Percentiles rank a stretch among this genome's conserved stretches.
These are phyloP conservation scores for Xylogone sp. DNA, from an alignment of 2,329 filamentous ascomycete species.

Conservation along the genomic window DNA sequence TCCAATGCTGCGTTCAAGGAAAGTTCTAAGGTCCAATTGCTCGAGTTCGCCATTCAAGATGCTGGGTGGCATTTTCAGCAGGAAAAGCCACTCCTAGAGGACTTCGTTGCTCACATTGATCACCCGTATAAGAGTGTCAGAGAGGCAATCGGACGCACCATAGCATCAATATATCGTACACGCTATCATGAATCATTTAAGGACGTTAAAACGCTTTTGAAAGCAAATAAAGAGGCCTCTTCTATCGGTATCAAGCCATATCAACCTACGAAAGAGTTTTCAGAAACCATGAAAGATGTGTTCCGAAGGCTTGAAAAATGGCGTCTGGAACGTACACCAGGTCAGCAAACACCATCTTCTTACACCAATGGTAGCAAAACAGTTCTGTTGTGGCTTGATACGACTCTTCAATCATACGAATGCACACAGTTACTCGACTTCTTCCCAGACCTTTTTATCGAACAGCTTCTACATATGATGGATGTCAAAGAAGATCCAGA, in stretches of 20 bases:
- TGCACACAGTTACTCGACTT: constrained; percentile 88
- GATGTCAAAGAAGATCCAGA: constrained; percentile 98
- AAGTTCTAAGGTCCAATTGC: constrained; percentile 87
- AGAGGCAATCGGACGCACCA: constrained; percentile 86
- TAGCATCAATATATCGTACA: constrained; percentile 85
- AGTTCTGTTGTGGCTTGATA: constrained; percentile 90
- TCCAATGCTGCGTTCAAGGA: constrained; percentile 99
- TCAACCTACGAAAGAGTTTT: constrained; percentile 70
- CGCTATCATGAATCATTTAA: constrained; percentile 92
- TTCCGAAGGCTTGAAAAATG: constrained; percentile 81
- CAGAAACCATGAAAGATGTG: constrained; percentile 65
- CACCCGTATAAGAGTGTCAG: constrained; percentile 97
- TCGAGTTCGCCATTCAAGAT: constrained; percentile 84
- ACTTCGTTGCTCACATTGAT: constrained; percentile 88
- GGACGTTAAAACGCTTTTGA: constrained; percentile 70
- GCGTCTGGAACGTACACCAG: constrained; percentile 78
- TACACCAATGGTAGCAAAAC: constrained; percentile 98
- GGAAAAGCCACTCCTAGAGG: constrained; percentile 79
- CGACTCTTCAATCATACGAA: constrained; percentile 84
- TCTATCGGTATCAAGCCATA: constrained; percentile 85
- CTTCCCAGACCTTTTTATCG: constrained; percentile 86
- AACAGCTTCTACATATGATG: constrained; percentile 98
- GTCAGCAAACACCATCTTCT: constrained; percentile 87
- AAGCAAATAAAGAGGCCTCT: constrained; percentile 73
- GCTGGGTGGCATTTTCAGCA: constrained; percentile 95